Conservation (phyloP, 2,329 filamentous ascomycete genomes). For the Lanzia echinophila region DNA sequence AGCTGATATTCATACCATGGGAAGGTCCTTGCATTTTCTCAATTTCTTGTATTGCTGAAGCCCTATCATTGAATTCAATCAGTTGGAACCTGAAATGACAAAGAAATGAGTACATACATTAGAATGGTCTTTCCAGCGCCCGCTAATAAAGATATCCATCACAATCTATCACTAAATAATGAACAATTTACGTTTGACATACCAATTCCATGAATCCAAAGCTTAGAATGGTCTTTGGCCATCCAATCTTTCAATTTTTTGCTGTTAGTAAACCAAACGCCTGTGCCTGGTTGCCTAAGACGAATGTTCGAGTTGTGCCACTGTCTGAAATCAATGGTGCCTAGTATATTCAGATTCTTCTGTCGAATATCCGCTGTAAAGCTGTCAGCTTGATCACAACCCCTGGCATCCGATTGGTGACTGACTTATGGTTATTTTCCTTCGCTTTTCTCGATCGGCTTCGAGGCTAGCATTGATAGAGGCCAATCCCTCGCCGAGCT, state of each 20-base stretch:
- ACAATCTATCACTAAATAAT: neutral
- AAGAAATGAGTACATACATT: slow-evolving; percentile 6
- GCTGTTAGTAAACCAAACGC: slow-evolving; percentile 19
- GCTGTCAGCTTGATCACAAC: no score
- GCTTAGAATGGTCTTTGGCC: slow-evolving; percentile 1
- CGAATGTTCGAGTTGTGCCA: slow-evolving; percentile 11
- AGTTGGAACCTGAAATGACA: no score
- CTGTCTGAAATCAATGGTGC: slow-evolving; percentile 5
- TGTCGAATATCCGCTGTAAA: slow-evolving; percentile 1
- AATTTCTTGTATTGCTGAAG: slow-evolving; percentile 10
- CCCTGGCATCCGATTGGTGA: no score
- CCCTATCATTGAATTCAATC: no score
- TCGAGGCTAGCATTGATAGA: no score
- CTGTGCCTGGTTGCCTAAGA: slow-evolving; percentile 16
- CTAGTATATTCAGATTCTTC: slow-evolving; percentile 8
- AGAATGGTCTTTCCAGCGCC: slow-evolving; percentile 20
- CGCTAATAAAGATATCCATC: slow-evolving; percentile 2
- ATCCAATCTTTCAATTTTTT: slow-evolving; percentile 13
- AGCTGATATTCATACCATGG: no score
- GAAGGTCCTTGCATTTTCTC: no score
- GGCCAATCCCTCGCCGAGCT: no score
- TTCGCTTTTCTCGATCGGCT: no score
- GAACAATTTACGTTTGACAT: neutral
- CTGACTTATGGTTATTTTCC: no score
- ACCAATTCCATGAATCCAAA: slow-evolving; percentile 21